Evolutionary conservation across 2,329 filamentous ascomycete genomes (phyloP), one percentile per base, ranked within the genome.

Genomic region (Gremmenia infestans): DNA sequence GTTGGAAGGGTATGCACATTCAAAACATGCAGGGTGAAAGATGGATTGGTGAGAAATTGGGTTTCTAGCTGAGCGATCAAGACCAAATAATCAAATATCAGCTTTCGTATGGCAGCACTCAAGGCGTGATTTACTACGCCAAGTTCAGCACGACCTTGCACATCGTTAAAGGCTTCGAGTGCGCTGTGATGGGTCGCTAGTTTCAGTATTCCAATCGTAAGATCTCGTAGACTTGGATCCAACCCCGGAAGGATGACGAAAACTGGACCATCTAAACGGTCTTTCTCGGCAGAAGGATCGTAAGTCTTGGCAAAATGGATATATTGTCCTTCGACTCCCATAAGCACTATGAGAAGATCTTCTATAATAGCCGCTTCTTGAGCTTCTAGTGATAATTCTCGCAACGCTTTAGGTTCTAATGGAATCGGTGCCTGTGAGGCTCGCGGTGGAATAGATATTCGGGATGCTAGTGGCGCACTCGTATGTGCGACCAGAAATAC

Each of bases 261-360:
- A 9, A 79, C 76, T 1, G 94, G 94, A 0, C 94, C 94, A 5
- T 87, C 81, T 50, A 99, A 77, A 14, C 92, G 85, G 67, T 95
- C 91, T 66, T 93, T 90, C 74, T 99, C 94, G 51, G 90, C 85
- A 3, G 81, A 76, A 0, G 92, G 91, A 64, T 96, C 86, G 70
- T 96, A 97, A 8, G 82, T 81, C 63, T 90, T 88, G 56, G 81
- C 82, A 69, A 91, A 97, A 54, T 90, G 88, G 59, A 99, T 89
- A 70, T 97, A 97, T 71, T 96, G 91, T n/a, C 94, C 94, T 73
- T 99, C 94, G 61, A 91, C 96, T 23, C 94, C 94, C 92, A 99
- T 97, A 66, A 97, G 95, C 5, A 96, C 91, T 69, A 93, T 97
- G 37, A 97, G 74, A 15, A 99, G 74, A 66, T 99, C 94, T 64